Conservation (phyloP, 1,284 basidiomycete species). For the Hortiboletus rubellus region DNA sequence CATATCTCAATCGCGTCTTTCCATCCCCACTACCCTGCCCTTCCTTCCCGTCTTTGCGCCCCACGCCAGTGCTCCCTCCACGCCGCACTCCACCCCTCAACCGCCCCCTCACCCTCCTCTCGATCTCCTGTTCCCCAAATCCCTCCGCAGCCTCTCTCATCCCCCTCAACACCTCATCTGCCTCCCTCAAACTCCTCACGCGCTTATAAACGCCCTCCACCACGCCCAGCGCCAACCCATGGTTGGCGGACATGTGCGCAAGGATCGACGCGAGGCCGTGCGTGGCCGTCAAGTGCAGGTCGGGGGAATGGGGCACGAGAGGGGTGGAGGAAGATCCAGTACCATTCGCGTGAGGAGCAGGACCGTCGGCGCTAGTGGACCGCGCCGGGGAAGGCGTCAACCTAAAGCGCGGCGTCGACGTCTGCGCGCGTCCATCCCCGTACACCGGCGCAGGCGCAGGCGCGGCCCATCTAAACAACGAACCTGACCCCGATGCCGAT, state of each 20-base stretch:
- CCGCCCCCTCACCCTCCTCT: neutral
- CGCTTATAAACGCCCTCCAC: constrained; percentile 28
- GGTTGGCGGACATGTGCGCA: constrained; percentile 27
- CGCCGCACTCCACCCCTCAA: neutral
- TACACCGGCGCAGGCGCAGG: neutral
- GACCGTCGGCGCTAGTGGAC: neutral
- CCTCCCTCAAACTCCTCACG: constrained; percentile 20
- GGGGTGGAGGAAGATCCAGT: neutral
- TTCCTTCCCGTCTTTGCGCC: neutral
- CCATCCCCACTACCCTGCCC: neutral
- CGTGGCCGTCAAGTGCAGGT: constrained; percentile 15
- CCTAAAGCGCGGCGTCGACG: constrained; percentile 1
- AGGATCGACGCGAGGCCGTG: constrained; percentile 27
- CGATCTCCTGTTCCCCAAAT: constrained; percentile 18
- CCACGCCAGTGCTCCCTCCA: neutral
- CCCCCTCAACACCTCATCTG: constrained; percentile 28
- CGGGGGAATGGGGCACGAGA: constrained; percentile 7
- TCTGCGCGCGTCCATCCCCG: neutral
- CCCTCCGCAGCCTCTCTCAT: constrained; percentile 31
- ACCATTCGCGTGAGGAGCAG: neutral
- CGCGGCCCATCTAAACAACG: constrained; percentile 9
- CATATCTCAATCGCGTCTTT: constrained; percentile 10
- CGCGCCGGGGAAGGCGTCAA: constrained; percentile 6
- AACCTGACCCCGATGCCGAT: neutral
- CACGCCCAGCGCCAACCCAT: constrained; percentile 22